Evolutionary conservation across 257 asterid species (phyloP).

Genomic region (Schizonepeta tenuifolia): DNA sequence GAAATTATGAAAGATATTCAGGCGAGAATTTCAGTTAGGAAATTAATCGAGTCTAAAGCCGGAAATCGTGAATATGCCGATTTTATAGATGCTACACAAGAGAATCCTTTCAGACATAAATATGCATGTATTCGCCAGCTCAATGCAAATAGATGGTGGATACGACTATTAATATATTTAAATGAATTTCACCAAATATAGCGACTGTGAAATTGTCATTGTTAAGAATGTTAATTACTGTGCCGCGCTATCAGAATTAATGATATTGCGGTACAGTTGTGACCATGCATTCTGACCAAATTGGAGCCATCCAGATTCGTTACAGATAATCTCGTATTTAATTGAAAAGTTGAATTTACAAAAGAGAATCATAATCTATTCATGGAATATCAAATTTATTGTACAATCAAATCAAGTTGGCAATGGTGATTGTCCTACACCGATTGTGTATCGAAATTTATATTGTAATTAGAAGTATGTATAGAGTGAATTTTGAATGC

Average conservation of each 20-base stretch:
- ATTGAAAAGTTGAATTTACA: background rate
- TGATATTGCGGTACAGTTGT: slow-evolving; percentile 9
- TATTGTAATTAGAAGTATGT: no score
- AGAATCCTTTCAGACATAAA: background rate
- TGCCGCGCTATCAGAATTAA: background rate
- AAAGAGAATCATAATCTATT: background rate
- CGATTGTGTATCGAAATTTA: no score
- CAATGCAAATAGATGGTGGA: background rate
- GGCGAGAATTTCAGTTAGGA: background rate
- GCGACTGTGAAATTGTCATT: no score
- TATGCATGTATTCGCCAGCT: background rate
- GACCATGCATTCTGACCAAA: background rate
- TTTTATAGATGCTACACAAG: background rate
- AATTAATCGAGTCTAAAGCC: no score
- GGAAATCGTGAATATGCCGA: background rate
- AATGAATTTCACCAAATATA: background rate
- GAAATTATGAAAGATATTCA: background rate
- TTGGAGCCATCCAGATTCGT: background rate
- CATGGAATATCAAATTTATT: background rate
- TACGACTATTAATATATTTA: background rate
- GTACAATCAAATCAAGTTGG: background rate
- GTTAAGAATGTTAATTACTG: slow-evolving; percentile 7
- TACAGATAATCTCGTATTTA: slow-evolving; percentile 10
- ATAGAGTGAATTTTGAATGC: background rate
- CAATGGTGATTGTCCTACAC: background rate